Conservation (phyloP, 768 basidiomycete genomes). For the Solioccasus polychromus region DNA sequence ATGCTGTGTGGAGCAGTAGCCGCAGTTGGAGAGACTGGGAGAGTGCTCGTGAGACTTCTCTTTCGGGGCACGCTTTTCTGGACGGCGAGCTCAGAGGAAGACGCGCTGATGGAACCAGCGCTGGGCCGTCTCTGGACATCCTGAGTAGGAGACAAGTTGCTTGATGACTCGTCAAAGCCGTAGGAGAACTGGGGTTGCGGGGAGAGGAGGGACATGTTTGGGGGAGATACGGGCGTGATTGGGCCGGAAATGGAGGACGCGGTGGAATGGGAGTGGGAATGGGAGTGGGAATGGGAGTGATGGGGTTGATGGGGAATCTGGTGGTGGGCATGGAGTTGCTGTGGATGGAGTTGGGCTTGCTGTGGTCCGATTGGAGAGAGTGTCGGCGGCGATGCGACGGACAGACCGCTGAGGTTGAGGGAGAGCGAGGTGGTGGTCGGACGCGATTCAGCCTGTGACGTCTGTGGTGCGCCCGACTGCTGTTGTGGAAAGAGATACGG, state of each 20-base stretch:
- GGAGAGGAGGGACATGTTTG: constrained; percentile 41
- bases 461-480: constrained; percentile 9
- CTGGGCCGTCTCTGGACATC: constrained; percentile 36
- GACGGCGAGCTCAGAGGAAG: constrained; percentile 45
- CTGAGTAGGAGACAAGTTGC: constrained; percentile 26
- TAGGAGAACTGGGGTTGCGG: constrained; percentile 46
- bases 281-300: constrained; percentile 22
- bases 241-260: constrained; percentile 42
- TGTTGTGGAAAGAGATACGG: constrained; percentile 26
- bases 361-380: constrained; percentile 58
- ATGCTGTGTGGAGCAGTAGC: constrained; percentile 9
- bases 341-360: constrained; percentile 53
- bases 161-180: constrained; percentile 43
- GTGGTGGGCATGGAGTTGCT: constrained; percentile 53
- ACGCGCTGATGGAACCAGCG: constrained; percentile 36
- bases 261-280: constrained; percentile 19
- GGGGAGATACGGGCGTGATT: constrained; percentile 59
- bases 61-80: constrained; percentile 61
- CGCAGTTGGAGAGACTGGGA: constrained; percentile 32
- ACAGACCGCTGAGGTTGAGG: constrained; percentile 65
- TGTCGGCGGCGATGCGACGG: constrained; percentile 64
- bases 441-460: constrained; percentile 16
- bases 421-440: constrained; percentile 45
- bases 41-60: constrained; percentile 54
- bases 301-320: constrained; percentile 28